phyloP scores from a whole-genome alignment of 495 filamentous ascomycete genomes.

The Penicillium arizonense region DNA sequence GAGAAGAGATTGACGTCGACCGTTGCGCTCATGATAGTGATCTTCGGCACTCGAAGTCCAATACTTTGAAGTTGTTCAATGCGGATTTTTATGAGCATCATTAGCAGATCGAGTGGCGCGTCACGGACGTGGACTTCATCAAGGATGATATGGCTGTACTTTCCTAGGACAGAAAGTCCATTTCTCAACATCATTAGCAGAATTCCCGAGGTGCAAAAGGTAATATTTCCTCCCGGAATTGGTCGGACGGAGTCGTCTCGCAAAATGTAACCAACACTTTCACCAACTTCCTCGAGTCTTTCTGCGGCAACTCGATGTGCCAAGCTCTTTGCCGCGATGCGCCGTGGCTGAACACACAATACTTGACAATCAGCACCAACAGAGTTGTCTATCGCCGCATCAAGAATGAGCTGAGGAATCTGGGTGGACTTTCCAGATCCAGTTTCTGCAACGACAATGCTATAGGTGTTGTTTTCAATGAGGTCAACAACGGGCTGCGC shows the following conservation, averaged over 20 bases:
- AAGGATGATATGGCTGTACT: conserved; percentile 53
- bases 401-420: conserved; percentile 58
- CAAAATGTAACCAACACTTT: conserved; percentile 54
- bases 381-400: conserved; percentile 40
- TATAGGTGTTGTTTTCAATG: conserved; percentile 47
- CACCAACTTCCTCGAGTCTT: conserved; percentile 45
- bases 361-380: conserved; percentile 20
- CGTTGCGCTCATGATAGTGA: conserved; percentile 62
- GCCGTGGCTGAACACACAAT: conserved; percentile 57
- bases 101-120: conserved; percentile 53
- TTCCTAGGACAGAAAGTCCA: conserved; percentile 34
- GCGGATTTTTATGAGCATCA: conserved; percentile 52
- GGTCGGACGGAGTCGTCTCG: conserved; percentile 43
- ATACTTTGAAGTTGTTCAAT: conserved; percentile 31
- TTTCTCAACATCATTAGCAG: conserved; percentile 49
- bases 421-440: conserved; percentile 63
- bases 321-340: conserved; percentile 56
- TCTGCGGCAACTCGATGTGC: conserved; percentile 55
- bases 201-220: conserved; percentile 59
- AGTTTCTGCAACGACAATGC: conserved; percentile 56
- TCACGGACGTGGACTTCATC: conserved; percentile 64
- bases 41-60: conserved; percentile 43
- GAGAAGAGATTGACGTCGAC: conserved; percentile 55
- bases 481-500: conserved; percentile 43
- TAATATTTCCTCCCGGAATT: conserved; percentile 39